Percentiles rank a stretch among this genome's conserved stretches.
Evolutionary conservation across 208 protist genomes (phyloP).

Genomic region (Wallacemonas sp.): DNA sequence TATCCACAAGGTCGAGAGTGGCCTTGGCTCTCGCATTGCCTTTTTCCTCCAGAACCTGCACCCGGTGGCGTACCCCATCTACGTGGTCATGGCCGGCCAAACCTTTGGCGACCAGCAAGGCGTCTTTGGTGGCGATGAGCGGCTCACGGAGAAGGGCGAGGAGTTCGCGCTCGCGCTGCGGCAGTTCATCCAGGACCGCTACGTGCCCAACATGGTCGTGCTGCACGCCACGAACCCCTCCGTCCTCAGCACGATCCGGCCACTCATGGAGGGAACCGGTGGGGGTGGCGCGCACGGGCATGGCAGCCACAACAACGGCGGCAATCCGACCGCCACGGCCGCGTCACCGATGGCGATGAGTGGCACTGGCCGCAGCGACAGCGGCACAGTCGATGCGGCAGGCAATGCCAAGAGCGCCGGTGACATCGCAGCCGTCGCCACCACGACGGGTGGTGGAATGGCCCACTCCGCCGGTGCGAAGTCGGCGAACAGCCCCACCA

Average conservation of each 20-base stretch:
- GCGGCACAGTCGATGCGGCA: neutral
- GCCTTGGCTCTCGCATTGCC: constrained; percentile 76
- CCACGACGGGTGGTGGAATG: too few relatives aligned
- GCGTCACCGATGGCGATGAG: neutral
- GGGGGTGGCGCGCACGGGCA: neutral
- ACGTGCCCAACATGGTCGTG: constrained; percentile 83
- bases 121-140: constrained; percentile 78
- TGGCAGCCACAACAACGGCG: neutral
- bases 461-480: constrained; percentile 4
- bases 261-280: constrained; percentile 42
- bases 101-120: constrained; percentile 65
- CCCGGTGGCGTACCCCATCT: constrained; percentile 84
- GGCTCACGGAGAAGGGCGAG: constrained; percentile 65
- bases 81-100: constrained; percentile 82
- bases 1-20: constrained; percentile 69
- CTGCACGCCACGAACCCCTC: constrained; percentile 82
- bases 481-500: neutral
- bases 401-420: neutral
- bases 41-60: constrained; percentile 92
- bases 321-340: neutral
- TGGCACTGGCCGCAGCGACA: neutral
- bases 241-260: constrained; percentile 70
- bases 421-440: neutral
- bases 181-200: constrained; percentile 82
- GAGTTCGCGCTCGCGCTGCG: constrained; percentile 65